Conservation (phyloP, 257 asterid species). For the Jasminum sambac region DNA sequence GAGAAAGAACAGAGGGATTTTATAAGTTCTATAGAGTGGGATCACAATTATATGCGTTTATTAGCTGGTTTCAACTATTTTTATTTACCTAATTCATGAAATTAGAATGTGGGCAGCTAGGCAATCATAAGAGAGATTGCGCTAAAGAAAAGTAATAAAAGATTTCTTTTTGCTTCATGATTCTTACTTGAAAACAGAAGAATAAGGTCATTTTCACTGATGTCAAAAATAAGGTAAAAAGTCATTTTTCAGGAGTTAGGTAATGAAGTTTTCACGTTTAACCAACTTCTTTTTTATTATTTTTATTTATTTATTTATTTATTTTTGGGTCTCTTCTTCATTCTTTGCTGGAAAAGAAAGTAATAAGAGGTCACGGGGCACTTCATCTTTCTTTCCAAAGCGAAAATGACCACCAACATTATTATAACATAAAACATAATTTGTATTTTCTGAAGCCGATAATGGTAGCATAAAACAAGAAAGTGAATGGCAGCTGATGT, state of each 20-base stretch:
- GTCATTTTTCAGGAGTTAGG: slow-evolving; percentile 1
- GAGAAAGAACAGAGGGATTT: slow-evolving; percentile 18
- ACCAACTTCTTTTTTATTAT: no score
- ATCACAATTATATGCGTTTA: neutral
- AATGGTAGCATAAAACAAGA: neutral
- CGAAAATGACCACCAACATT: neutral
- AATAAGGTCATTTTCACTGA: neutral
- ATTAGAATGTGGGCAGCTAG: slow-evolving; percentile 32
- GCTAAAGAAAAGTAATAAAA: neutral
- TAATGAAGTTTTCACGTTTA: neutral
- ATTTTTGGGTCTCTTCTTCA: no score
- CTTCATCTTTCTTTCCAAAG: neutral
- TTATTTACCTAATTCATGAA: slow-evolving; percentile 20
- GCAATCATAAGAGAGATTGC: slow-evolving; percentile 6
- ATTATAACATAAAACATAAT: neutral
- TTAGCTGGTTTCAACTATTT: slow-evolving; percentile 17
- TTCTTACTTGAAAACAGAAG: neutral
- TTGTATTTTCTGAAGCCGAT: neutral
- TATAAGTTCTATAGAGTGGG: slow-evolving; percentile 12
- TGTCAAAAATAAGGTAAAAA: neutral
- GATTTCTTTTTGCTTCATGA: no score
- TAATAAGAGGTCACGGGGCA: neutral
- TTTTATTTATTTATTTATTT: no score
- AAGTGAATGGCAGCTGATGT: neutral
- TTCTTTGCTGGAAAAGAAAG: slow-evolving; percentile 3